Evolutionary conservation across 345 rosid species (phyloP), one percentile per base, ranked within the genome.

Genomic region (Populus deltoides): DNA sequence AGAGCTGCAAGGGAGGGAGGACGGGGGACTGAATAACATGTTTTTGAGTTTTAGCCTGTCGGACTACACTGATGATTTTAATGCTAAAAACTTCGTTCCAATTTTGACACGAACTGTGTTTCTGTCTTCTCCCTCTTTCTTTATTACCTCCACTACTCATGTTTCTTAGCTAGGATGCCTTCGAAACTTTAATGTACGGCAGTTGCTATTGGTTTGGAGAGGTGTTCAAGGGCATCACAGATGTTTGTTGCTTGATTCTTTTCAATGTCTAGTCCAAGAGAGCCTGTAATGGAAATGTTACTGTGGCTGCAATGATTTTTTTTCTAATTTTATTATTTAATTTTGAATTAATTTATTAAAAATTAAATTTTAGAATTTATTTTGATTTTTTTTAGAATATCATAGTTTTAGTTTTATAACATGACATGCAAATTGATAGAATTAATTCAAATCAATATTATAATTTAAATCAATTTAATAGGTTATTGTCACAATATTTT

Each of bases 31-130:
- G 27, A 70, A 29, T 35, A 70, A 70, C 57, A 77, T 51, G 39
- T 29, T 41, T 45, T 57, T 77, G 61, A 59, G 22, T 68, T 9
- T 67, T 33, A 1, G 13, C 35, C 53, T 25, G 27, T 45, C 38
- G 43, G 55, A 53, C 36, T 10, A 29, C 67, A 71, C 66, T 53
- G 27, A 78, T 22, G n/a, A 62, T 49, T 35, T 47, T n/a, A 63
- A 71, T 78, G 38, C 66, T 8, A 25, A 25, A 51, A 35, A 24
- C 47, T 7, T 13, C 2, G 41, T 43, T 72, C 24, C 76, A 78
- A 71, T 78, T 78, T 78, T 78, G 74, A 49, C 71, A 51, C 27
- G 55, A 47, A 24, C 49, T 24, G 24, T 76, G 51, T 68, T 16
- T n/a, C 7, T 17, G 25, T 65, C 16, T 24, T 6, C 10, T 69